Evolutionary conservation across 1,284 basidiomycete genomes (phyloP).

Genomic region (Melampsora americana): DNA sequence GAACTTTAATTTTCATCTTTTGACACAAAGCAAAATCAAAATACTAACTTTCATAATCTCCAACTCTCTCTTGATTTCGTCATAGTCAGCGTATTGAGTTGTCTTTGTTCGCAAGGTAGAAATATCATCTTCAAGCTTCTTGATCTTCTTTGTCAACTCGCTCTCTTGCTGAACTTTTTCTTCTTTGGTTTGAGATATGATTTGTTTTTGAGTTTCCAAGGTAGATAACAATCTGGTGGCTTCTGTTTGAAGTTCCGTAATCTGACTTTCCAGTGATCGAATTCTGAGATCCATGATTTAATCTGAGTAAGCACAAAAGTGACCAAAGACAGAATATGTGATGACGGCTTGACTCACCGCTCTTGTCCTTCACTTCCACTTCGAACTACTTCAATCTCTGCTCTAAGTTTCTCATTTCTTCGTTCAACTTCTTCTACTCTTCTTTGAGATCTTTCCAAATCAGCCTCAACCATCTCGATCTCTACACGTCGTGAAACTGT

Average conservation of each 20-base stretch:
- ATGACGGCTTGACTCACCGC: conserved; percentile 59
- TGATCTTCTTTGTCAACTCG: conserved; percentile 62
- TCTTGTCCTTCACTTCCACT: conserved; percentile 73
- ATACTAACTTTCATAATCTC: conserved; percentile 87
- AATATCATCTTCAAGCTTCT: conserved; percentile 59
- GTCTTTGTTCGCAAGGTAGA: conserved; percentile 67
- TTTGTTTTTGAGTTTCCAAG: conserved; percentile 67
- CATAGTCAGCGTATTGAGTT: conserved; percentile 75
- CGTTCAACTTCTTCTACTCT: conserved; percentile 86
- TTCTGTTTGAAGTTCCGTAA: conserved; percentile 70
- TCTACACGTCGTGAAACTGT: conserved; percentile 80
- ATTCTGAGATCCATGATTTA: conserved; percentile 58
- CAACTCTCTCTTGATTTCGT: conserved; percentile 90
- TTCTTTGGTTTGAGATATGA: conserved; percentile 60
- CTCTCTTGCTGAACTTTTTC: conserved; percentile 62
- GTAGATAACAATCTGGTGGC: conserved; percentile 66
- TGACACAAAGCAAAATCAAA: conserved; percentile 45
- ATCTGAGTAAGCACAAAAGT: conserved; percentile 3
- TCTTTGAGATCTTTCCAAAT: conserved; percentile 86
- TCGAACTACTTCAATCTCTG: conserved; percentile 83
- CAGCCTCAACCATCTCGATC: conserved; percentile 85
- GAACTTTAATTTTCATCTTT: not conserved
- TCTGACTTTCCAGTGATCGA: conserved; percentile 67
- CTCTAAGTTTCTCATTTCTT: conserved; percentile 84
- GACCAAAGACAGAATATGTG: conserved; percentile 13